phyloP scores from a whole-genome alignment of 1,139 yeast genomes.

The Lodderomyces parapsilosis region DNA sequence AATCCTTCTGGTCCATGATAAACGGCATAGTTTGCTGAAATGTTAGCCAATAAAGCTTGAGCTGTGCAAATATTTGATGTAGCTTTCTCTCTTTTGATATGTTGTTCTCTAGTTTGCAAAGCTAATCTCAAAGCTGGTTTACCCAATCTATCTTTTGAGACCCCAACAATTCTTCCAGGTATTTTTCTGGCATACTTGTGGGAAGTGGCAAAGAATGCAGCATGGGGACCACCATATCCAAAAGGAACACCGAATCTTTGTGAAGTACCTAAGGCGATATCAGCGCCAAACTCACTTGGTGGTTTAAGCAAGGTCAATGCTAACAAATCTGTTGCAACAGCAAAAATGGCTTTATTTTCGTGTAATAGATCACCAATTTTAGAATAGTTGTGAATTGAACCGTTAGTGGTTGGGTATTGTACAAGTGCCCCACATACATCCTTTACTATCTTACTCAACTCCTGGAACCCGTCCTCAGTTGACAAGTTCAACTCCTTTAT shows the following conservation, averaged over 20 bases:
- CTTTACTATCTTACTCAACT: conserved; percentile 32
- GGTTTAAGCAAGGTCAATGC: conserved; percentile 85
- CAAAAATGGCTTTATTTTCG: conserved; percentile 66
- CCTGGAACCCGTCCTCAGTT: conserved; percentile 42
- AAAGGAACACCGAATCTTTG: conserved; percentile 97
- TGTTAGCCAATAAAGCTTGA: conserved; percentile 92
- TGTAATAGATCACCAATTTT: conserved; percentile 67
- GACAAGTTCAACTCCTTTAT: conserved; percentile 60
- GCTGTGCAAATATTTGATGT: conserved; percentile 98
- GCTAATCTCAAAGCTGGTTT: conserved; percentile 88
- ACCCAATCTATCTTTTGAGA: conserved; percentile 88
- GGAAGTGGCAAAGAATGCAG: conserved; percentile 91
- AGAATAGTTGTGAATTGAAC: conserved; percentile 57
- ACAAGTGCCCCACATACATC: conserved; percentile 78
- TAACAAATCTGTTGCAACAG: conserved; percentile 86
- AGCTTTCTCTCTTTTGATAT: conserved; percentile 95
- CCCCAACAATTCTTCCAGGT: conserved; percentile 95
- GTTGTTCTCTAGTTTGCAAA: conserved; percentile 96
- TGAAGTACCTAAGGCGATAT: conserved; percentile 86
- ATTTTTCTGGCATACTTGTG: conserved; percentile 81
- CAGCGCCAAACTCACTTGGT: conserved; percentile 86
- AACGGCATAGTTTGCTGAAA: conserved; percentile 93
- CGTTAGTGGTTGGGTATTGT: conserved; percentile 91
- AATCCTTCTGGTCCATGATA: conserved; percentile 96
- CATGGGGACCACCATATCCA: conserved; percentile 99